phyloP scores from a whole-genome alignment of 495 filamentous ascomycete species.

The Parathielavia hyrcaniae region DNA sequence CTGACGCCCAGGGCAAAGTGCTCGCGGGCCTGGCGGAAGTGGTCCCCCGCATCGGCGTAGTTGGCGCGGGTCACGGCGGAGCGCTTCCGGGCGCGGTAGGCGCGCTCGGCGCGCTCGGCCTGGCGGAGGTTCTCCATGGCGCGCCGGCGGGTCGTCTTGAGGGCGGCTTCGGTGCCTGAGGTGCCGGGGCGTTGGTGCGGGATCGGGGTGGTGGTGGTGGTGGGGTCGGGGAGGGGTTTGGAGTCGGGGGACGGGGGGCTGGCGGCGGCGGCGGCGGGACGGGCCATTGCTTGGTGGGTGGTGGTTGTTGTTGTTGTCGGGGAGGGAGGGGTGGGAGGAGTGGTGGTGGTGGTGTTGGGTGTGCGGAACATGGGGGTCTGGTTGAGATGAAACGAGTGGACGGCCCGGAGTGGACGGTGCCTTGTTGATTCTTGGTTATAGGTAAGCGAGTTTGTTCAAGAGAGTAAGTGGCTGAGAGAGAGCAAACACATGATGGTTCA shows the following conservation, averaged over 20 bases:
- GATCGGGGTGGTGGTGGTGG: not conserved
- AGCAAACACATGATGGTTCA: not conserved
- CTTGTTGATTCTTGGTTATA: not conserved
- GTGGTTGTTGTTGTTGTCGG: too few relatives aligned
- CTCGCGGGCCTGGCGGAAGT: conserved; percentile 23
- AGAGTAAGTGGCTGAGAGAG: not conserved
- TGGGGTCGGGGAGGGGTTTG: conserved; percentile 11
- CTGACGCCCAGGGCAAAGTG: conserved; percentile 24
- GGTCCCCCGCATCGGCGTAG: conserved; percentile 24
- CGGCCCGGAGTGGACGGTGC: conserved; percentile 1
- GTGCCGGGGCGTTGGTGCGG: conserved; percentile 24
- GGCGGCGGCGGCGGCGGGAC: too few relatives aligned
- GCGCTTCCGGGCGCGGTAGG: conserved; percentile 29
- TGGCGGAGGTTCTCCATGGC: conserved; percentile 24
- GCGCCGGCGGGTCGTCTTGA: conserved; percentile 22
- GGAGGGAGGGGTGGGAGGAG: too few relatives aligned
- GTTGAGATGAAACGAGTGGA: conserved; percentile 5
- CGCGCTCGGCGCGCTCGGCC: conserved; percentile 28
- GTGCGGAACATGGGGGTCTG: conserved; percentile 11
- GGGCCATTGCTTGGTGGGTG: too few relatives aligned
- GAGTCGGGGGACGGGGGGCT: too few relatives aligned
- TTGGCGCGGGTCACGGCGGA: conserved; percentile 25
- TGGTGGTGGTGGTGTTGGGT: too few relatives aligned
- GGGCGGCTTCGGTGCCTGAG: conserved; percentile 30
- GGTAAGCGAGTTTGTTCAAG: not conserved